A percentile compares a stretch with the other conserved stretches of the same genome.
phyloP scores from a whole-genome alignment of 1,139 yeast species.

The Kodamaea sp. region DNA sequence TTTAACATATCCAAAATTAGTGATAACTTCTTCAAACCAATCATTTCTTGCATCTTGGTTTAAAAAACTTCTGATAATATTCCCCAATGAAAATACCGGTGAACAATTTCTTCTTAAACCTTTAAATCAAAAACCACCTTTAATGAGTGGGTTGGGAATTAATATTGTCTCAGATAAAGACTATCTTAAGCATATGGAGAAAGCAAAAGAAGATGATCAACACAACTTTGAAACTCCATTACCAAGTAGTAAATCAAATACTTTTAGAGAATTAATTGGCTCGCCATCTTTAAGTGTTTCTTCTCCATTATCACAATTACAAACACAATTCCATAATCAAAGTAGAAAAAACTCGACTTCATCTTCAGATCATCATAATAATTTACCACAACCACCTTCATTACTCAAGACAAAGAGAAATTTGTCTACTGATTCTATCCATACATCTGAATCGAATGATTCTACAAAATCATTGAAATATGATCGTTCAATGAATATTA shows the following conservation, averaged over 20 bases:
- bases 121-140: conserved; percentile 14
- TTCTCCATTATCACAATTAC: conserved; percentile 17
- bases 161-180: conserved; percentile 24
- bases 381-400: conserved; percentile 10
- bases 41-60: conserved; percentile 26
- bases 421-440: conserved; percentile 14
- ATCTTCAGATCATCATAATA: not conserved
- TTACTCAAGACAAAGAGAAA: conserved; percentile 6
- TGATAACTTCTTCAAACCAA: conserved; percentile 16
- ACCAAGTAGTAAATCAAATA: conserved; percentile 11
- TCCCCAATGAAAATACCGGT: conserved; percentile 29
- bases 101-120: conserved; percentile 23
- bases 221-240: conserved; percentile 9
- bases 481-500: conserved; percentile 26
- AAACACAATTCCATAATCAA: conserved; percentile 11
- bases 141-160: conserved; percentile 37
- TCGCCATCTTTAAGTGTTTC: conserved; percentile 20
- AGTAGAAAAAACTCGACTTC: conserved; percentile 1
- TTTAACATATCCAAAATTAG: conserved; percentile 4
- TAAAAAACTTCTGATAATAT: conserved; percentile 26
- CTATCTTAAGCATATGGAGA: conserved; percentile 6
- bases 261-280: conserved; percentile 21
- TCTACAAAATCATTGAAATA: conserved; percentile 18
- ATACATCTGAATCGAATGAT: conserved; percentile 18
- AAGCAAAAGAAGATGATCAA: conserved; percentile 5